Evolutionary conservation across 768 basidiomycete genomes (phyloP), one percentile per base, ranked within the genome.

Genomic region (Coprinellus micaceus): DNA sequence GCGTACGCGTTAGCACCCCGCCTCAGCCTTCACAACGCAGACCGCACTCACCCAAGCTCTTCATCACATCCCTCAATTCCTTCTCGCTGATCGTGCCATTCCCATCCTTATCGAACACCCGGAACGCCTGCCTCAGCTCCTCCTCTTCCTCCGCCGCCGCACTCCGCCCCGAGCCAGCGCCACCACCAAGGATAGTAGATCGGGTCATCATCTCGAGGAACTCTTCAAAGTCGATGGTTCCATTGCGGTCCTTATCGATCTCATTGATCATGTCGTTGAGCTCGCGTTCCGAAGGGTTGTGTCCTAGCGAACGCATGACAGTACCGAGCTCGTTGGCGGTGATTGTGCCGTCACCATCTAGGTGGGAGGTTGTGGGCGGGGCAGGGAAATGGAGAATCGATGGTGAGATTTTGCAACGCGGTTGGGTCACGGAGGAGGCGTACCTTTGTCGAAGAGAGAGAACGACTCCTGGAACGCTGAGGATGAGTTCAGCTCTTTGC

Each of bases 61-160:
- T 88, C 95, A 98, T 96, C 64, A 97, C 92, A 64, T 89, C 86
- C 67, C 87, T 81, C 70, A 97, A 72, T 77, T 98, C 95, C 1
- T 85, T 85, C 4, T 89, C 84, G 33, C 81, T 87, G 73, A 98
- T 97, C 66, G 79, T 89, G 17, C 94, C 95, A 64, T 93, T 94
- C 12, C 90, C 90, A 66, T 98, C 92, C 82, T 92, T 94, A 74
- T 98, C 95, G 65, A 97, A 97, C 53, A 94, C 92, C 73, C 89
- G 90, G 84, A 98, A 98, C 24, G 96, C 96, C 78, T 95, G 91
- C 70, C 84, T 86, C 72, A 98, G 90, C 76, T 97, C 95, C 71
- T 94, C 94, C 73, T 97, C 93, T 63, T 83, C 58, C 28, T 56
- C 55, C 2, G 13, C 21, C 24, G 13, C 25, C 11, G 13, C 46